Evolutionary conservation across 352 stramenopile species (phyloP).

Genomic region (Saprolegnia parasitica): DNA sequence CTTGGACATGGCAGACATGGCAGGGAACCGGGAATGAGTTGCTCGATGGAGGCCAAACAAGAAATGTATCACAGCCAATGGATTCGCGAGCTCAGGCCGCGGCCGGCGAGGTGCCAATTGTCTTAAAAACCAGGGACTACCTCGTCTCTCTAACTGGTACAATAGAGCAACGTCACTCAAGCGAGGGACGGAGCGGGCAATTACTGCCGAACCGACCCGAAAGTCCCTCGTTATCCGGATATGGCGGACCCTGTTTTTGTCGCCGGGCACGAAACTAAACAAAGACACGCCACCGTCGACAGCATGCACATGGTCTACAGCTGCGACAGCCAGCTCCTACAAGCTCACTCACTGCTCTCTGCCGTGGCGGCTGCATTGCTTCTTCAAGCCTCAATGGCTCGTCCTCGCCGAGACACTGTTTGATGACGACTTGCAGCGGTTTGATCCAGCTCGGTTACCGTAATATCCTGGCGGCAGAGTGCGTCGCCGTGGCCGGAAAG

Average conservation of each 20-base stretch:
- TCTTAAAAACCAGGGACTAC: background rate
- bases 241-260: background rate
- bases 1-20: constrained; percentile 78
- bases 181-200: background rate
- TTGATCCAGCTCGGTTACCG: too few species aligned
- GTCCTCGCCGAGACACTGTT: too few species aligned
- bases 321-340: background rate
- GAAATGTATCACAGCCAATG: constrained; percentile 5
- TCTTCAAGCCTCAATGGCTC: too few species aligned
- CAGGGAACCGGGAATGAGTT: background rate
- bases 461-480: too few species aligned
- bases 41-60: constrained; percentile 1
- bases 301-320: background rate
- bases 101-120: too few species aligned
- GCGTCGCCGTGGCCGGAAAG: too few species aligned
- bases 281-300: background rate
- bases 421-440: too few species aligned
- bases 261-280: background rate
- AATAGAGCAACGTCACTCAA: background rate
- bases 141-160: background rate
- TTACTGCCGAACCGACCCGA: background rate
- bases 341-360: too few species aligned
- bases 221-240: background rate
- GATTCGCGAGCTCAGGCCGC: background rate
- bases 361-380: too few species aligned